Conservation (phyloP, 371 early-diverging fungal species). For the Parasitella parasitica region DNA sequence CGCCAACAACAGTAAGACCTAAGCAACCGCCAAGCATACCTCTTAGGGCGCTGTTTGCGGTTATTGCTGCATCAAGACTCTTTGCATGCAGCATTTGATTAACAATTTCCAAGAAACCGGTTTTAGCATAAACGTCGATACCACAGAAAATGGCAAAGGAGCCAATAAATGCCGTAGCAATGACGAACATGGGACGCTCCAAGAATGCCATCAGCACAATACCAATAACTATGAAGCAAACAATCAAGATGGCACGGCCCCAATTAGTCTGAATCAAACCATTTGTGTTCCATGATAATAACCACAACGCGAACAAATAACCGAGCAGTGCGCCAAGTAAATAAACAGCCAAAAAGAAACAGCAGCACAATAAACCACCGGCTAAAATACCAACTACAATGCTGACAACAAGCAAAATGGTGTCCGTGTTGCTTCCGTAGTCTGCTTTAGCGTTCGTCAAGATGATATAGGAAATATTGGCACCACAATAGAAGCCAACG, state of each 20-base stretch:
- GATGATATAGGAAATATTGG: conserved; percentile 54
- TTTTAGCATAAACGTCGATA: conserved; percentile 56
- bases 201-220: conserved; percentile 53
- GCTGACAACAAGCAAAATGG: conserved; percentile 54
- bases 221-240: conserved; percentile 48
- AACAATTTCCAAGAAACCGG: conserved; percentile 47
- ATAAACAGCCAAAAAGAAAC: conserved; percentile 62
- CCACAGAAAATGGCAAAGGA: conserved; percentile 59
- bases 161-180: conserved; percentile 57
- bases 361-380: conserved; percentile 54
- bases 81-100: conserved; percentile 33
- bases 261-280: conserved; percentile 52
- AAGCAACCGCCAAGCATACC: conserved; percentile 61
- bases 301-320: conserved; percentile 55
- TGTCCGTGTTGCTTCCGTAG: conserved; percentile 47
- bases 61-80: conserved; percentile 9
- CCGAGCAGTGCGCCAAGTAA: conserved; percentile 61
- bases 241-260: conserved; percentile 58
- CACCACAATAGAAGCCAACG: conserved; percentile 56
- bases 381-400: conserved; percentile 52
- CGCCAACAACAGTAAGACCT: conserved; percentile 50
- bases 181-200: conserved; percentile 51
- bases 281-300: conserved; percentile 51
- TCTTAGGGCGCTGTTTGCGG: conserved; percentile 43
- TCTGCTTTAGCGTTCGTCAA: conserved; percentile 50